Conservation (phyloP, 1,139 yeast genomes). For the Candida glucosophila region DNA sequence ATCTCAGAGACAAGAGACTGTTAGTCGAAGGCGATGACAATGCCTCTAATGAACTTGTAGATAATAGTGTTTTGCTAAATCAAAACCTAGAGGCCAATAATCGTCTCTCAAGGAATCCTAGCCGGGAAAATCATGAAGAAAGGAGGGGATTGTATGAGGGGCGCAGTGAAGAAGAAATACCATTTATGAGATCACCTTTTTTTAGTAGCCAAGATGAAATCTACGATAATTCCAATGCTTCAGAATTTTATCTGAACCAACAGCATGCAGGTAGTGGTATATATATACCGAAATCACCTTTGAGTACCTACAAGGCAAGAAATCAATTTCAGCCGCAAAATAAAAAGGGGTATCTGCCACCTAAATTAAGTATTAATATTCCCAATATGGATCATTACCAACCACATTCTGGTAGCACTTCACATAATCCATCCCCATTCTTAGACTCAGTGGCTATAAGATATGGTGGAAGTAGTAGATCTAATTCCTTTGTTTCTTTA, state of each 20-base stretch:
- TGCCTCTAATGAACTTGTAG: conserved; percentile 14
- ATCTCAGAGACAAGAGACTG: conserved; percentile 22
- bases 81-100: conserved; percentile 11
- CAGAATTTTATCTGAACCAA: too few species aligned
- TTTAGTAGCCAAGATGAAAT: conserved; percentile 4
- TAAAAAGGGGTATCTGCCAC: conserved; percentile 5
- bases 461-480: too few species aligned
- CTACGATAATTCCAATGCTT: too few species aligned
- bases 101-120: conserved; percentile 6
- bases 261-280: conserved; percentile 13
- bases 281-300: conserved; percentile 26
- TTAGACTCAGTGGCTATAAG: conserved; percentile 2
- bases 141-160: too few species aligned
- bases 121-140: conserved; percentile 1
- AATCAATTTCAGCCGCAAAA: too few species aligned
- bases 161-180: conserved; percentile 5
- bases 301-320: conserved; percentile 14
- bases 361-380: conserved; percentile 14
- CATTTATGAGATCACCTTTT: conserved; percentile 4
- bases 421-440: conserved; percentile 7
- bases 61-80: conserved; percentile 22
- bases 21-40: conserved; percentile 19
- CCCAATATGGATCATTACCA: too few species aligned
- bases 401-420: conserved; percentile 3
- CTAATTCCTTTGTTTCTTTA: conserved; percentile 8